Conservation (phyloP, 176 grass and related monocot species). For the Aegilops tauschii region DNA sequence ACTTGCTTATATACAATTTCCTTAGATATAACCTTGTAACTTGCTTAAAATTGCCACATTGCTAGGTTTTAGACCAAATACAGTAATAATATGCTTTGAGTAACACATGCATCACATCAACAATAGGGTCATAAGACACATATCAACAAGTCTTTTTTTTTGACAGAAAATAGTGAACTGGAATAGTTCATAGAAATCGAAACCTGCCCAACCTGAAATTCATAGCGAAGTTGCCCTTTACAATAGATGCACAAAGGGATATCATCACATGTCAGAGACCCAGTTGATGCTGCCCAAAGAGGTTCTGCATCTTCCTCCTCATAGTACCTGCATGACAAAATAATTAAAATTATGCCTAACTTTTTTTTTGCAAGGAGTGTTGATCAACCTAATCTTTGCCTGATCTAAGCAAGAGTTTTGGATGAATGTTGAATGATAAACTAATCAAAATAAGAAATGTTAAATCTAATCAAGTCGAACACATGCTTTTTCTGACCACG, state of each 20-base stretch:
- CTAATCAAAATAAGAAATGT: background rate
- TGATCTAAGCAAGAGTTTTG: background rate
- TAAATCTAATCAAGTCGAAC: background rate
- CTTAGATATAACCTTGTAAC: too few relatives aligned
- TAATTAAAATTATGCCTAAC: background rate
- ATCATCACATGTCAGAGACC: slow-evolving; percentile 32
- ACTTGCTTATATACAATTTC: too few relatives aligned
- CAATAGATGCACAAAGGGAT: slow-evolving; percentile 47
- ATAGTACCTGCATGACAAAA: slow-evolving; percentile 60
- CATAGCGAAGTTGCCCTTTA: too few relatives aligned
- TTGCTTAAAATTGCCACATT: too few relatives aligned
- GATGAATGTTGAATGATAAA: background rate
- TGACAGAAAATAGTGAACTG: too few relatives aligned
- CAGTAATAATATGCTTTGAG: too few relatives aligned
- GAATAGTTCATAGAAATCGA: too few relatives aligned
- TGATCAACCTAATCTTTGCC: background rate
- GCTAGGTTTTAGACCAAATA: too few relatives aligned
- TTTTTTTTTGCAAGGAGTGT: background rate
- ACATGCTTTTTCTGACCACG: background rate
- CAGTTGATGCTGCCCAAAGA: slow-evolving; percentile 67
- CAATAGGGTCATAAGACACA: too few relatives aligned
- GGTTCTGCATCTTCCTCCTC: slow-evolving; percentile 59
- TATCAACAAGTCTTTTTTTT: too few relatives aligned
- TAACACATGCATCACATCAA: too few relatives aligned
- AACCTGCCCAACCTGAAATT: too few relatives aligned